These are phyloP conservation scores for Lactarius trivialis DNA, from an alignment of 768 basidiomycete genomes.

Conservation along the genomic window DNA sequence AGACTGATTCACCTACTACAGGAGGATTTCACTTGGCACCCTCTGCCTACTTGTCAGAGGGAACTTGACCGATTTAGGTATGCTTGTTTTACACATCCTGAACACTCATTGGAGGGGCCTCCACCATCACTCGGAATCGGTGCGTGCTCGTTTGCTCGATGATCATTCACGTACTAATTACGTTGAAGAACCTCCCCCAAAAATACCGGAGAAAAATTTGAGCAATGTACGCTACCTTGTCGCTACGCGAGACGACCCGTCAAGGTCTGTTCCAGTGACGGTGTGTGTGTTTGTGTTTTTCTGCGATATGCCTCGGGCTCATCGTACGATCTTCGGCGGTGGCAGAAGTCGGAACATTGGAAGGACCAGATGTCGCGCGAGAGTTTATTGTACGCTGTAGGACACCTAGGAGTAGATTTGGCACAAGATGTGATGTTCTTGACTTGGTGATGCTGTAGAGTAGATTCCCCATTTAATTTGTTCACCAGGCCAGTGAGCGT, in stretches of 20 bases:
- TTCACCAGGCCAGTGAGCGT: not conserved
- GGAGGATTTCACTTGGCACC: conserved; percentile 77
- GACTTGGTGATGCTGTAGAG: not conserved
- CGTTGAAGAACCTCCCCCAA: conserved; percentile 10
- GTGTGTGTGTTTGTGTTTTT: conserved; percentile 7
- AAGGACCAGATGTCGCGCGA: conserved; percentile 7
- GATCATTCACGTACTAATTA: not conserved
- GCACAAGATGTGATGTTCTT: conserved; percentile 24
- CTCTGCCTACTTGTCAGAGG: conserved; percentile 50
- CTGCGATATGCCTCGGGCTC: not conserved
- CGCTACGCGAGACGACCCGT: not conserved
- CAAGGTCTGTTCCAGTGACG: conserved; percentile 3
- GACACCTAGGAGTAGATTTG: conserved; percentile 26
- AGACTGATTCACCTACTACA: conserved; percentile 27
- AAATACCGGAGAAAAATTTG: conserved; percentile 2
- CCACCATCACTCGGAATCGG: not conserved
- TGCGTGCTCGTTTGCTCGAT: not conserved
- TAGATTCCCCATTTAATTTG: not conserved
- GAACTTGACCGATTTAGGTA: conserved; percentile 65
- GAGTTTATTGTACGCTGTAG: conserved; percentile 21
- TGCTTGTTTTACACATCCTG: conserved; percentile 60
- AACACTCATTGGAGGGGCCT: conserved; percentile 38
- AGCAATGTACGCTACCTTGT: conserved; percentile 1
- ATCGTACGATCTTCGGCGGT: not conserved
- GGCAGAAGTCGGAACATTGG: conserved; percentile 24